Base-by-base conservation (phyloP, 768 basidiomycete species). In the Hygrophoropsis aurantiaca region DNA sequence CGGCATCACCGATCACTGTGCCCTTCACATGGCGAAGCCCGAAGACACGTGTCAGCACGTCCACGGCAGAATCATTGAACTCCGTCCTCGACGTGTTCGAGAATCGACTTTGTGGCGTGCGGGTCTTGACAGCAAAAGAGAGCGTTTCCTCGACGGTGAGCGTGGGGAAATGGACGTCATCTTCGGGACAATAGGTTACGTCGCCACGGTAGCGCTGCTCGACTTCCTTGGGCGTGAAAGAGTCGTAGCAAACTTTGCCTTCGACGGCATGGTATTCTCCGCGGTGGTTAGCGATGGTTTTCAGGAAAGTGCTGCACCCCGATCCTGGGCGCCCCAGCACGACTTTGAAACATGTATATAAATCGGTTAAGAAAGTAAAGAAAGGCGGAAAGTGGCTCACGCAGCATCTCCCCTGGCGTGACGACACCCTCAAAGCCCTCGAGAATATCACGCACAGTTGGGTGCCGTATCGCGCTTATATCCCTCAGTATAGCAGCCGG, bases 271-370 rank as follows among this genome's bases (percentile, higher is more conserved):
- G 50, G 53, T 66, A 79, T 4, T 68, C 70, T 11, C 58, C 58
- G 9, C 73, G 68, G 44, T 74, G 66, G 55, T 78, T 78, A 2
- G 78, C 67, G 43, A 80, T 62, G 1, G 73, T 74, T 59, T 81
- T 82, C 40, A 82, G 64, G 47, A 82, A 66, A 0, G 79, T 72
- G 18, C 64, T 67, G 49, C 74, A 76, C 15, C 74, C 74, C 4
- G 89, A 82, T 10, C 87, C 87, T 0, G 91, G 92, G 21, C 89
- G 79, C 18, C 90, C 92, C 27, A 93, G 76, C 11, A 93, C 91
- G 13, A 94, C 87, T 87, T 56, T 6, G 44, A 23, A 47, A 36
- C 10, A 13, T 18, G 18, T 18, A 13, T 15, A 45, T 11, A 18
- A 19, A 35, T 3, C 5, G 5, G 18, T 23, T 5, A 25, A 41